These are phyloP conservation scores for Tetrapyrgos nigripes DNA, from an alignment of 1,284 basidiomycete species.

Conservation along the genomic window DNA sequence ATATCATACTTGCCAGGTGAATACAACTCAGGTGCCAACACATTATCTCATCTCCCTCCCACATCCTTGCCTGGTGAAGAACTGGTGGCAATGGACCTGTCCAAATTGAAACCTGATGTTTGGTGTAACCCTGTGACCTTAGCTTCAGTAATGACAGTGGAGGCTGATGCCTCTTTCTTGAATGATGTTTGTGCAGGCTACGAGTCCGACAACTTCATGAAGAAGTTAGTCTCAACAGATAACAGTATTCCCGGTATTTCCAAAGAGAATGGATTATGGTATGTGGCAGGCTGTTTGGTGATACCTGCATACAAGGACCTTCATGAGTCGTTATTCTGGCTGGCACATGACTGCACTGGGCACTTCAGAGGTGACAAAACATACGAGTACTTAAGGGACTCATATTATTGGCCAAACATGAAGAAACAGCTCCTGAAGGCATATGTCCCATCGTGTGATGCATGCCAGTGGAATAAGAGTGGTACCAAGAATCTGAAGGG, in stretches of 20 bases:
- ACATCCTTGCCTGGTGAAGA: background rate
- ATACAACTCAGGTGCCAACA: constrained; percentile 13
- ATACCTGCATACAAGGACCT: constrained; percentile 29
- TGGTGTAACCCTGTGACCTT: background rate
- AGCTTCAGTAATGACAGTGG: constrained; percentile 23
- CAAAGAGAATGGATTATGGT: constrained; percentile 31
- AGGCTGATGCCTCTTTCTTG: constrained; percentile 25
- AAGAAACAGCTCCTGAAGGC: constrained; percentile 23
- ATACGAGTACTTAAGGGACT: constrained; percentile 23
- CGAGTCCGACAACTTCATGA: constrained; percentile 30
- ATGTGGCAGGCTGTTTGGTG: constrained; percentile 31
- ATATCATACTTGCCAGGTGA: constrained; percentile 37
- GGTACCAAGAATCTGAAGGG: constrained; percentile 9
- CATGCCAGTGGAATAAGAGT: constrained; percentile 30
- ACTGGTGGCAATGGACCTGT: background rate
- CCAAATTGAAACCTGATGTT: background rate
- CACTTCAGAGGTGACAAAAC: constrained; percentile 37
- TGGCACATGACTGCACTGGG: constrained; percentile 32
- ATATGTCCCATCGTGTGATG: constrained; percentile 29
- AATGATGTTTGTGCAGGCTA: constrained; percentile 34
- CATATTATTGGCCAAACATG: constrained; percentile 43
- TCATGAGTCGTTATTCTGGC: constrained; percentile 19
- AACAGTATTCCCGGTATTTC: constrained; percentile 19
- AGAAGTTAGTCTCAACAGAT: constrained; percentile 20
- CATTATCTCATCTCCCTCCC: constrained; percentile 4